A percentile compares a stretch with the other conserved stretches of the same genome.
Evolutionary conservation across 768 basidiomycete genomes (phyloP).

Genomic region (Hericium erinaceus): DNA sequence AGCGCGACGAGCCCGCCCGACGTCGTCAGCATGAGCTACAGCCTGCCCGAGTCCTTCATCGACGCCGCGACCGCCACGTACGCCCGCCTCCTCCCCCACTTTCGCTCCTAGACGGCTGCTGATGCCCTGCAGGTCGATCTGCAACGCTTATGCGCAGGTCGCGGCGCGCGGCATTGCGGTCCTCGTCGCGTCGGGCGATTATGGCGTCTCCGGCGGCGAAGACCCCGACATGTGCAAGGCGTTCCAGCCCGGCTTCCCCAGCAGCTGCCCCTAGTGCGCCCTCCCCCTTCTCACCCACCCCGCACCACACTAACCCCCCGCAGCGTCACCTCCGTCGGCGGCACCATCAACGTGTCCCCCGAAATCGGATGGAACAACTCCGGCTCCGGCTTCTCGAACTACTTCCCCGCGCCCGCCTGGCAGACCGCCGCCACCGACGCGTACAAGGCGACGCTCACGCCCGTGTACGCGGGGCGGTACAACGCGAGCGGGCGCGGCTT

Average conservation of each 20-base stretch:
- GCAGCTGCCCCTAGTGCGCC: slow-evolving; percentile 25
- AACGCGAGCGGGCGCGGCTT: slow-evolving; percentile 14
- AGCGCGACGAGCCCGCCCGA: slow-evolving; percentile 7
- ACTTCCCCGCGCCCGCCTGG: slow-evolving; percentile 10
- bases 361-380: slow-evolving; percentile 16
- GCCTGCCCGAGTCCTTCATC: slow-evolving; percentile 20
- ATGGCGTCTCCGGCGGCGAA: slow-evolving; percentile 25
- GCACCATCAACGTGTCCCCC: slow-evolving; percentile 8
- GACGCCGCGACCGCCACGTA: slow-evolving; percentile 18
- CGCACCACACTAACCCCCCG: neutral
- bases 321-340: neutral
- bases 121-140: slow-evolving; percentile 18
- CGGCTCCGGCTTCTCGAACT: slow-evolving; percentile 15
- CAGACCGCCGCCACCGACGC: slow-evolving; percentile 4
- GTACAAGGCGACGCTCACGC: slow-evolving; percentile 3
- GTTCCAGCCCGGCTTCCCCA: slow-evolving; percentile 28
- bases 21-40: slow-evolving; percentile 24
- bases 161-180: slow-evolving; percentile 27
- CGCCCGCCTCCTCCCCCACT: neutral
- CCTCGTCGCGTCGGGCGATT: slow-evolving; percentile 31
- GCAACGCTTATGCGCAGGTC: slow-evolving; percentile 26
- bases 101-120: neutral
- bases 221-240: slow-evolving; percentile 15
- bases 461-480: slow-evolving; percentile 8
- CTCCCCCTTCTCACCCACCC: neutral